phyloP scores from a whole-genome alignment of 2,329 filamentous ascomycete species.

The Thelonectria blattea region DNA sequence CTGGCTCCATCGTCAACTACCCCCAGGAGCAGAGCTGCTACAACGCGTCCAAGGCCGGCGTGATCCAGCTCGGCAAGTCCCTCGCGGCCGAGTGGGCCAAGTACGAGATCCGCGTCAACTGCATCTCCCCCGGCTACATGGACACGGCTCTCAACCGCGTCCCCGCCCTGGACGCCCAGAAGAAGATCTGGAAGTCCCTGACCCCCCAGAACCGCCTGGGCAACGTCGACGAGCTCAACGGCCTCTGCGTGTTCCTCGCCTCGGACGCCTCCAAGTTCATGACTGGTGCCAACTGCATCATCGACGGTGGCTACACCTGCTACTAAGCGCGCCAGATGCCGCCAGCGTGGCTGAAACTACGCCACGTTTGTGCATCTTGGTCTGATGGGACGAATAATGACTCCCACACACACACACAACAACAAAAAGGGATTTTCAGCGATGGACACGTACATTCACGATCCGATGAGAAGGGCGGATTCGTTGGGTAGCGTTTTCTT shows the following conservation, averaged over 20 bases:
- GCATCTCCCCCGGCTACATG: slow-evolving; percentile 86
- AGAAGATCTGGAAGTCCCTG: slow-evolving; percentile 78
- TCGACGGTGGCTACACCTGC: slow-evolving; percentile 73
- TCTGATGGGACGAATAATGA: slow-evolving; percentile 5
- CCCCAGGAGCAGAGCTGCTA: slow-evolving; percentile 84
- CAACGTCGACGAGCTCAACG: slow-evolving; percentile 77
- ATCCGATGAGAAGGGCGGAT: slow-evolving; percentile 2
- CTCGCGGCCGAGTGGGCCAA: slow-evolving; percentile 86
- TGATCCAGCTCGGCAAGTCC: slow-evolving; percentile 79
- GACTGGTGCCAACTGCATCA: slow-evolving; percentile 76
- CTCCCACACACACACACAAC: neutral
- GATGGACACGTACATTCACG: slow-evolving; percentile 7
- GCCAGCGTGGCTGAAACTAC: slow-evolving; percentile 1
- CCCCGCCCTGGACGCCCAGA: slow-evolving; percentile 78
- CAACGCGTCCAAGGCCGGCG: slow-evolving; percentile 83
- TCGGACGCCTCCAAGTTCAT: slow-evolving; percentile 77
- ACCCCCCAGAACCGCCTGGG: slow-evolving; percentile 78
- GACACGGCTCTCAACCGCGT: slow-evolving; percentile 83
- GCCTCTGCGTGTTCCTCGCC: slow-evolving; percentile 76
- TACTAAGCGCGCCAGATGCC: slow-evolving; percentile 50
- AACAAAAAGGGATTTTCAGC: neutral
- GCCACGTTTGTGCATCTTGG: slow-evolving; percentile 1
- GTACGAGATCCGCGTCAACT: slow-evolving; percentile 81
- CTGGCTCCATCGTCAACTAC: slow-evolving; percentile 83
- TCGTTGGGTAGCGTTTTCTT: slow-evolving; percentile 13